A percentile compares a stretch with the other conserved stretches of the same genome.
phyloP scores from a whole-genome alignment of 2,329 filamentous ascomycete species.

The Alternaria arborescens region DNA sequence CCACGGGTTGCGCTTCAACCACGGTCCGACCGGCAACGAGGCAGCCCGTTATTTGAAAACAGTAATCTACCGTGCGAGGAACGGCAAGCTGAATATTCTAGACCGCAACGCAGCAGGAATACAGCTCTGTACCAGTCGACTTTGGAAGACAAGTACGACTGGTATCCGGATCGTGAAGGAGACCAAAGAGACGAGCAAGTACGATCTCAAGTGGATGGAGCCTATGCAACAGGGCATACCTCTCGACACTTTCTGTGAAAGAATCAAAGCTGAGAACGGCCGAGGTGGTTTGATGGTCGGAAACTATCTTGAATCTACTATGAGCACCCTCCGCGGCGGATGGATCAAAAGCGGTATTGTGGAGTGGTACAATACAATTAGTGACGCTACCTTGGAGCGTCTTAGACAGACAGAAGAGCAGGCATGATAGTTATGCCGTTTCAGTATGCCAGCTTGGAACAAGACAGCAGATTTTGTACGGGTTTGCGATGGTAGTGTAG shows the following conservation, averaged over 20 bases:
- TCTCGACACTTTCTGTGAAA: rapidly evolving
- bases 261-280: too few relatives aligned
- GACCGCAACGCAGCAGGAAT: background rate
- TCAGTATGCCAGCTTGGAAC: background rate
- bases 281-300: too few relatives aligned
- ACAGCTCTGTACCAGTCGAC: background rate
- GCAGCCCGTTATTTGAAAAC: too few relatives aligned
- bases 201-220: background rate
- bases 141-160: background rate
- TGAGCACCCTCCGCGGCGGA: background rate
- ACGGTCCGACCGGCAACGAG: too few relatives aligned
- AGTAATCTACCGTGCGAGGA: rapidly evolving
- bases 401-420: background rate
- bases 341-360: background rate
- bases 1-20: too few relatives aligned
- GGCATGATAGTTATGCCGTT: background rate
- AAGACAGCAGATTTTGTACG: background rate
- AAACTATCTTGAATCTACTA: too few relatives aligned
- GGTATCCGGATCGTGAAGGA: background rate
- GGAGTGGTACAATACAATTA: too few relatives aligned
- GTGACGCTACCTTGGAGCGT: background rate
- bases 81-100: background rate
- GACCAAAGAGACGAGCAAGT: background rate
- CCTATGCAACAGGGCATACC: background rate
- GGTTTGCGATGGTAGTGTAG: background rate